phyloP scores from a whole-genome alignment of 345 rosid species.

The Crucihimalaya himalaica region DNA sequence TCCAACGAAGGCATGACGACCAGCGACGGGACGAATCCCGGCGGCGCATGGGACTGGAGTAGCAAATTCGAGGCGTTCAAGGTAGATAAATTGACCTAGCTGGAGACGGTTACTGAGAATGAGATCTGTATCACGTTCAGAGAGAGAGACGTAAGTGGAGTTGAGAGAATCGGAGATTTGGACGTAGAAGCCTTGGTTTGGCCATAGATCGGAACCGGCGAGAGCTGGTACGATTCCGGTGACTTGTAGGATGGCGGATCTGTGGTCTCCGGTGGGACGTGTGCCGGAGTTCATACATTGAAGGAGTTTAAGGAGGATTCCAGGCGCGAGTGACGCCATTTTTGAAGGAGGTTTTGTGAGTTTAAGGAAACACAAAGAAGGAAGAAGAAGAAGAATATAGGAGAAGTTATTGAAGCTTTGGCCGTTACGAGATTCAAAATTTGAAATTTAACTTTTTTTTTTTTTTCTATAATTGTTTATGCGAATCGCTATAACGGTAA shows the following conservation, averaged over 20 bases:
- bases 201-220: conserved; percentile 88
- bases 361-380: not conserved
- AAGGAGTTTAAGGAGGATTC: conserved; percentile 87
- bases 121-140: conserved; percentile 87
- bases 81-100: conserved; percentile 92
- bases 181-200: conserved; percentile 95
- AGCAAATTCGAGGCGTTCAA: conserved; percentile 77
- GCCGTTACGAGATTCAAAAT: conserved; percentile 60
- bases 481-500: not conserved
- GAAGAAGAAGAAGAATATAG: not conserved
- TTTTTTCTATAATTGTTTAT: not conserved
- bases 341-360: not conserved
- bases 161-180: conserved; percentile 95
- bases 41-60: conserved; percentile 81
- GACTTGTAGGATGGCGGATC: conserved; percentile 87
- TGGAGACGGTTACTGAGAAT: conserved; percentile 92
- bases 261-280: conserved; percentile 94
- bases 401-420: conserved; percentile 25
- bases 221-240: conserved; percentile 93
- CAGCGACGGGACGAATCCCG: conserved; percentile 86
- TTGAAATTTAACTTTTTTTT: conserved; percentile 8
- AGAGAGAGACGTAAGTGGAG: conserved; percentile 94
- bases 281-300: conserved; percentile 80
- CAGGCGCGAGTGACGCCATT: conserved; percentile 82
- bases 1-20: conserved; percentile 87